Evolutionary conservation across 83 land plant species (phyloP).

Genomic region (Picea mariana): DNA sequence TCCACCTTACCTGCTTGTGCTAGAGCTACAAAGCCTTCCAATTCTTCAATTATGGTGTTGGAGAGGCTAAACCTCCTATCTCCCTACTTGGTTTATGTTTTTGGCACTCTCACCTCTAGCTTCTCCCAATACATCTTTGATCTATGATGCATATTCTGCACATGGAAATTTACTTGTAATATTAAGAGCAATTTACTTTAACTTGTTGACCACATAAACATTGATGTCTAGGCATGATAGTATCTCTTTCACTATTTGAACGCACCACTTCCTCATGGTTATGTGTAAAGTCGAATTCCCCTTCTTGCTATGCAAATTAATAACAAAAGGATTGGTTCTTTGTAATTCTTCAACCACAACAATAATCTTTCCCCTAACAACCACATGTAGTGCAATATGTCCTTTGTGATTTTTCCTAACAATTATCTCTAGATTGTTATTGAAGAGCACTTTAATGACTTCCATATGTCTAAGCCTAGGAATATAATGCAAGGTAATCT

Average conservation of each 20-base stretch:
- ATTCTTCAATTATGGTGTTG: too few species aligned
- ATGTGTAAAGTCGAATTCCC: constrained; percentile 68
- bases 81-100: too few species aligned
- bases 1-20: too few species aligned
- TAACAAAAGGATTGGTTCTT: constrained; percentile 26
- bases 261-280: constrained; percentile 56
- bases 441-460: constrained; percentile 51
- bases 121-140: constrained; percentile 36
- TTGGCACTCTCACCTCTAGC: too few species aligned
- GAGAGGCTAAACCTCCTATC: too few species aligned
- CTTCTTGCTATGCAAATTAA: constrained; percentile 54
- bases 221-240: constrained; percentile 36
- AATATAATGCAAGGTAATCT: constrained; percentile 67
- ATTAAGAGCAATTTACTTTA: constrained; percentile 64
- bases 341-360: constrained; percentile 58
- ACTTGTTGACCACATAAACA: constrained; percentile 59
- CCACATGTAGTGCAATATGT: constrained; percentile 77
- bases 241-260: constrained; percentile 40
- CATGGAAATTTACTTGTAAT: constrained; percentile 53
- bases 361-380: constrained; percentile 54
- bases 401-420: constrained; percentile 65
- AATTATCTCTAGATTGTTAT: constrained; percentile 34
- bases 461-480: constrained; percentile 65
- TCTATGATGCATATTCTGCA: constrained; percentile 42
- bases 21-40: too few species aligned